Conservation (phyloP, 2,329 filamentous ascomycete species). For the Aspergillus vadensis region DNA sequence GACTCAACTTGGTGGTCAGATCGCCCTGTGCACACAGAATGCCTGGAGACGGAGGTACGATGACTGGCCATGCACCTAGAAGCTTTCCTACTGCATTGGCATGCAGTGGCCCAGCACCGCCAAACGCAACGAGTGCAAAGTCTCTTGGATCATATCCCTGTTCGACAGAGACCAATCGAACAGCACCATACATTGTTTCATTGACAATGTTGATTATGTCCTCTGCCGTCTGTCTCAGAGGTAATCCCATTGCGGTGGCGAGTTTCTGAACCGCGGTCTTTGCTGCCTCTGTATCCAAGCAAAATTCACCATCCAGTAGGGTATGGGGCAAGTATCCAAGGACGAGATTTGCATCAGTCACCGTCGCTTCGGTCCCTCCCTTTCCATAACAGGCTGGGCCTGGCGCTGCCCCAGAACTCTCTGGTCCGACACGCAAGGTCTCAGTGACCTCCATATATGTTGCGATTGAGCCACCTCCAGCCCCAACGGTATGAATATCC, state of each 20-base stretch:
- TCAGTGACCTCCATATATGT: conserved; percentile 51
- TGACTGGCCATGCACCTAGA: conserved; percentile 55
- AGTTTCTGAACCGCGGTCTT: conserved; percentile 45
- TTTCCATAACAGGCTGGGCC: conserved; percentile 55
- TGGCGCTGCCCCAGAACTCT: conserved; percentile 52
- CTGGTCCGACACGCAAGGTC: conserved; percentile 54
- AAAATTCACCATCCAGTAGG: conserved; percentile 50
- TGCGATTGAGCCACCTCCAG: conserved; percentile 54
- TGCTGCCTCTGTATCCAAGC: conserved; percentile 49
- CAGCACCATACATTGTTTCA: conserved; percentile 55
- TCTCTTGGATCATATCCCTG: conserved; percentile 55
- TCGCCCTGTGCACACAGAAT: conserved; percentile 55
- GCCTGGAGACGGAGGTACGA: conserved; percentile 54
- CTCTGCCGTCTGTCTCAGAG: conserved; percentile 47
- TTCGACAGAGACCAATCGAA: conserved; percentile 55
- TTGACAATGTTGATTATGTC: conserved; percentile 54
- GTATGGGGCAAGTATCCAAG: conserved; percentile 52
- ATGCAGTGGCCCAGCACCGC: conserved; percentile 55
- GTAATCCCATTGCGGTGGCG: conserved; percentile 51
- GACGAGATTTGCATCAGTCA: conserved; percentile 53
- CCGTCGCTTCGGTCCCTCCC: conserved; percentile 50
- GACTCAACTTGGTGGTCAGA: conserved; percentile 52
- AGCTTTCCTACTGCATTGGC: conserved; percentile 54
- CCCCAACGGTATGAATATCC: conserved; percentile 53
- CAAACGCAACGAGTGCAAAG: conserved; percentile 55